A percentile compares a stretch with the other conserved stretches of the same genome.
phyloP scores from a whole-genome alignment of 2,329 filamentous ascomycete genomes.

The Diplodia seriata region DNA sequence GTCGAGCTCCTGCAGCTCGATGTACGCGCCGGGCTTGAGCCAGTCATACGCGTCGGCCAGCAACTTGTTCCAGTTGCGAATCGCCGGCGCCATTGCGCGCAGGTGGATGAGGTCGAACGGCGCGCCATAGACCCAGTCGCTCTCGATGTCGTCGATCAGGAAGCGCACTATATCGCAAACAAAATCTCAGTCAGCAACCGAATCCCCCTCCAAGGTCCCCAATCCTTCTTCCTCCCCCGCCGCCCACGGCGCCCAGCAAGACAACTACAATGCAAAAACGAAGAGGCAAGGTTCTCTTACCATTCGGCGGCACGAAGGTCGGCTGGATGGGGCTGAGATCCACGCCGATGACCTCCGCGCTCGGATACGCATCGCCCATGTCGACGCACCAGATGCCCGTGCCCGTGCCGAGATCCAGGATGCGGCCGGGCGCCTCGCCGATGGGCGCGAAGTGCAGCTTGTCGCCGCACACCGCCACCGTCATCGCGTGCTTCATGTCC shows the following conservation, averaged over 20 bases:
- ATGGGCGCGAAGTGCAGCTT: slow-evolving; percentile 49
- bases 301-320: slow-evolving; percentile 40
- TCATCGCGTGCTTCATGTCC: slow-evolving; percentile 50
- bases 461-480: slow-evolving; percentile 45
- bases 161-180: slow-evolving; percentile 50
- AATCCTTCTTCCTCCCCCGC: too few species aligned
- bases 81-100: slow-evolving; percentile 62
- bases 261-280: neutral
- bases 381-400: slow-evolving; percentile 52
- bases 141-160: slow-evolving; percentile 56
- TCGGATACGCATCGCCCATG: slow-evolving; percentile 47
- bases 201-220: too few species aligned
- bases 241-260: neutral
- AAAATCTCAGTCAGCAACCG: slow-evolving; percentile 4
- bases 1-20: slow-evolving; percentile 58
- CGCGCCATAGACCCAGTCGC: slow-evolving; percentile 53
- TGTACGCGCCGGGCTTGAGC: slow-evolving; percentile 57
- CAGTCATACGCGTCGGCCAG: slow-evolving; percentile 48
- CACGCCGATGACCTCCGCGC: slow-evolving; percentile 45
- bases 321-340: slow-evolving; percentile 50
- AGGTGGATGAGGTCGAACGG: slow-evolving; percentile 56
- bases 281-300: neutral
- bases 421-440: slow-evolving; percentile 13
- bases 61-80: slow-evolving; percentile 57
- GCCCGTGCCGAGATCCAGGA: slow-evolving; percentile 31